phyloP scores from a whole-genome alignment of 805 yeast species.

The Saccharomycopsis fodiens region DNA sequence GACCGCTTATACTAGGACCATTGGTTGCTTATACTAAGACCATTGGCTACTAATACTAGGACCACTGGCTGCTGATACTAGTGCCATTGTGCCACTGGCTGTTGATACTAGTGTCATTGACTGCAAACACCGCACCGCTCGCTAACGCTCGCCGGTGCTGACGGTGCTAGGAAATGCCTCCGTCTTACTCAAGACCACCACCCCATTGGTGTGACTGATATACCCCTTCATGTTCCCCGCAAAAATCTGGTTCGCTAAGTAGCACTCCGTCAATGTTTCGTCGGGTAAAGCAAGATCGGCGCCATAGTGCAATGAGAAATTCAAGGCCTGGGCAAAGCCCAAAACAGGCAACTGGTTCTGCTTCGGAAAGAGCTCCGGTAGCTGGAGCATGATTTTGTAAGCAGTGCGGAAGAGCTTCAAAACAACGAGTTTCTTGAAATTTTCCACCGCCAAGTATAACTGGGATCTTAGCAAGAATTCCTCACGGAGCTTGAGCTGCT shows the following conservation, averaged over 20 bases:
- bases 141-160: too few relatives aligned
- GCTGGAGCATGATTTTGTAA: conserved; percentile 24
- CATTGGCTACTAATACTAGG: background rate
- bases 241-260: conserved; percentile 57
- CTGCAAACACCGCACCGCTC: too few relatives aligned
- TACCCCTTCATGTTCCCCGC: conserved; percentile 67
- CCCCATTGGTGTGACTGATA: conserved; percentile 65
- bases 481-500: conserved; percentile 37
- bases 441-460: conserved; percentile 52
- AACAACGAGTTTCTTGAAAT: conserved; percentile 42
- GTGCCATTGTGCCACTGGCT: too few relatives aligned
- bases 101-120: too few relatives aligned
- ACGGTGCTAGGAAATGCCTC: conserved; percentile 56
- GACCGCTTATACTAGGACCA: too few relatives aligned
- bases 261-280: conserved; percentile 58
- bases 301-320: conserved; percentile 26
- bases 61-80: background rate
- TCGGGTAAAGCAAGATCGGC: conserved; percentile 18
- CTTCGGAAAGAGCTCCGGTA: conserved; percentile 16
- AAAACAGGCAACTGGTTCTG: conserved; percentile 25
- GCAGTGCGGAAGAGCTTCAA: conserved; percentile 40
- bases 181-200: conserved; percentile 67
- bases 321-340: conserved; percentile 38
- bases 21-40: too few relatives aligned
- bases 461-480: conserved; percentile 46